phyloP scores from a whole-genome alignment of 2,329 filamentous ascomycete genomes.

The Aspergillus sp. region DNA sequence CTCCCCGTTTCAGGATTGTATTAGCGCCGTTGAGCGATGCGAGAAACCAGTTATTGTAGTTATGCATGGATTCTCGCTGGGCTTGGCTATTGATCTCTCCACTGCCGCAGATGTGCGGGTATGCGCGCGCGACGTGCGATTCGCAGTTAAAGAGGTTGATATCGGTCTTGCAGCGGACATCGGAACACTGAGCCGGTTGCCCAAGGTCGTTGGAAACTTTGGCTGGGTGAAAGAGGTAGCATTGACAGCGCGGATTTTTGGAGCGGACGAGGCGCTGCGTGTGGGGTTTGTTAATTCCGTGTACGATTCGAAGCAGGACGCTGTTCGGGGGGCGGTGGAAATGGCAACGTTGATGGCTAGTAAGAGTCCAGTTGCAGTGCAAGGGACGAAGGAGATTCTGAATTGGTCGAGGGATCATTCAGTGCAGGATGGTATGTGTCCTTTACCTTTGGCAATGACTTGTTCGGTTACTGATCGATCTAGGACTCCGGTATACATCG shows the following conservation, averaged over 20 bases:
- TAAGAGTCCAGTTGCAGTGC: slow-evolving; percentile 83
- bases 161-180: slow-evolving; percentile 45
- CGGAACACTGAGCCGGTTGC: slow-evolving; percentile 41
- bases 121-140: slow-evolving; percentile 29
- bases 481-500: slow-evolving; percentile 70
- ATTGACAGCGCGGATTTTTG: slow-evolving; percentile 39
- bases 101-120: slow-evolving; percentile 39
- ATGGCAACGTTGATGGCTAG: slow-evolving; percentile 60
- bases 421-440: slow-evolving; percentile 62
- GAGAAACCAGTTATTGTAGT: slow-evolving; percentile 86
- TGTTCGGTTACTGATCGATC: not conserved
- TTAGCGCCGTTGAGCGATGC: slow-evolving; percentile 72
- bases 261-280: slow-evolving; percentile 37
- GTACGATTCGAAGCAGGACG: slow-evolving; percentile 49
- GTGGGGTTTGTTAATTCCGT: slow-evolving; percentile 41
- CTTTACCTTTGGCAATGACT: not conserved
- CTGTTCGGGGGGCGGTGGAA: slow-evolving; percentile 56
- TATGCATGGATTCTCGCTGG: slow-evolving; percentile 70
- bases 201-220: slow-evolving; percentile 40
- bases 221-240: slow-evolving; percentile 46
- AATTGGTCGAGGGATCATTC: slow-evolving; percentile 74
- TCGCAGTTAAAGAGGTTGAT: slow-evolving; percentile 45
- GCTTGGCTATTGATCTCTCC: slow-evolving; percentile 63
- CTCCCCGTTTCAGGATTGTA: slow-evolving; percentile 70
- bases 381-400: slow-evolving; percentile 79